Evolutionary conservation across 768 basidiomycete genomes (phyloP), one percentile per base, ranked within the genome.

Genomic region (Mycena olivaceomarginata): DNA sequence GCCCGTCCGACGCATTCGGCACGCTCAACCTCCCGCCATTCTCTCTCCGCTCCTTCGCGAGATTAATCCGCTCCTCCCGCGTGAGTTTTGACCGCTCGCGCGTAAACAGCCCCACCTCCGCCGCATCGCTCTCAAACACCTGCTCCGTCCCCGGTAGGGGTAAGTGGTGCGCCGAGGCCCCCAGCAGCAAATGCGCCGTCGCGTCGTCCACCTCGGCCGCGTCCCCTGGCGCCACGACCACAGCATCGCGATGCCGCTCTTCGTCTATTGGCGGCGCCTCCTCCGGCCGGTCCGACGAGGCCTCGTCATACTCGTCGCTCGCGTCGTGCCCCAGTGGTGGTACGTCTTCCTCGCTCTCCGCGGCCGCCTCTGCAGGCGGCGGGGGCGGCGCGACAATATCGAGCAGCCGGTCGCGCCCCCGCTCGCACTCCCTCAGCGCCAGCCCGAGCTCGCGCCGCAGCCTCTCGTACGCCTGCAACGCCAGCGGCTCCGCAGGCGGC

Each of bases 341-440:
- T n/a, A 92, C 82, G 37, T 87, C 88, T 20, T 86, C 85, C 51
- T 89, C 87, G 22, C 86, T 88, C 3, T 87, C 88, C 0, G 83
- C 85, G 5, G 85, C 85, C 6, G 85, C 83, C 6, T 87, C 86
- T 43, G 76, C 82, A 41, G 59, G 84, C 70, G 59, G 84, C 71
- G 77, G 80, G 16, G 53, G 82, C 20, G 92, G 92, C n/a, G 87
- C 82, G 5, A 95, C 84, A 70, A 94, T 85, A 66, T 92, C 90
- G 2, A 93, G 79, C 43, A 97, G 86, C 20, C 90, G 89, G 53
- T 92, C 93, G 20, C 94, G 87, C 0, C 96, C 96, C 10, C 96
- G 91, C 84, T 97, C 96, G 81, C 95, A 97, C 80, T 97, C 96
- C 9, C 95, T 87, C 41, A 97, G 85, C 1, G 95, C 96, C 31